A percentile compares a stretch with the other conserved stretches of the same genome.
Evolutionary conservation across 108 stramenopile genomes (phyloP).

Genomic region (Discostella stelligeroides): DNA sequence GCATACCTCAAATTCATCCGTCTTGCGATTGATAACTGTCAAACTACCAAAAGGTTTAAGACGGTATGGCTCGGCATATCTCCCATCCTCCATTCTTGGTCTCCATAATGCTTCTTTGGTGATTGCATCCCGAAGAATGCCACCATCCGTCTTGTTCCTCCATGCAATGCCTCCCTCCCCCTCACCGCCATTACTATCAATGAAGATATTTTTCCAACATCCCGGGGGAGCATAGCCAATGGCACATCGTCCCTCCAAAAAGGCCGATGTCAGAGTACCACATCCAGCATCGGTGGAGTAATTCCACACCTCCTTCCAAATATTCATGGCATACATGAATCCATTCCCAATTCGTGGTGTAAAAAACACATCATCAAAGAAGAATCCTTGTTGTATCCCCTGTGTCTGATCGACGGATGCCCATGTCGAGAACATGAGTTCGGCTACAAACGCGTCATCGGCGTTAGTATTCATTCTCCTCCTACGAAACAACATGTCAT

Average conservation of each 20-base stretch:
- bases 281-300: slow-evolving; percentile 30
- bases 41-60: slow-evolving; percentile 40
- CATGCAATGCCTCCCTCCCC: slow-evolving; percentile 35
- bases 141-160: slow-evolving; percentile 14
- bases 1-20: slow-evolving; percentile 36
- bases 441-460: slow-evolving; percentile 43
- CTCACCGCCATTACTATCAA: slow-evolving; percentile 8
- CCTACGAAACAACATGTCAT: too few relatives aligned
- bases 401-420: slow-evolving; percentile 36
- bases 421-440: slow-evolving; percentile 44
- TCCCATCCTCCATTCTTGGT: slow-evolving; percentile 39
- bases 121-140: slow-evolving; percentile 30
- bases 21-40: slow-evolving; percentile 34
- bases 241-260: slow-evolving; percentile 41
- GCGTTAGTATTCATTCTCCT: slow-evolving; percentile 13
- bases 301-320: slow-evolving; percentile 49
- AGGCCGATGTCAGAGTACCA: slow-evolving; percentile 17
- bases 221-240: slow-evolving; percentile 45
- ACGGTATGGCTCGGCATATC: slow-evolving; percentile 47
- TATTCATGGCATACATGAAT: slow-evolving; percentile 45
- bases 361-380: slow-evolving; percentile 38
- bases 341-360: slow-evolving; percentile 38
- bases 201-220: slow-evolving; percentile 41
- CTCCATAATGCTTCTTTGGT: slow-evolving; percentile 22
- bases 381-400: slow-evolving; percentile 43